Evolutionary conservation across 208 protist genomes (phyloP).

Genomic region (Angomonas desouzai): DNA sequence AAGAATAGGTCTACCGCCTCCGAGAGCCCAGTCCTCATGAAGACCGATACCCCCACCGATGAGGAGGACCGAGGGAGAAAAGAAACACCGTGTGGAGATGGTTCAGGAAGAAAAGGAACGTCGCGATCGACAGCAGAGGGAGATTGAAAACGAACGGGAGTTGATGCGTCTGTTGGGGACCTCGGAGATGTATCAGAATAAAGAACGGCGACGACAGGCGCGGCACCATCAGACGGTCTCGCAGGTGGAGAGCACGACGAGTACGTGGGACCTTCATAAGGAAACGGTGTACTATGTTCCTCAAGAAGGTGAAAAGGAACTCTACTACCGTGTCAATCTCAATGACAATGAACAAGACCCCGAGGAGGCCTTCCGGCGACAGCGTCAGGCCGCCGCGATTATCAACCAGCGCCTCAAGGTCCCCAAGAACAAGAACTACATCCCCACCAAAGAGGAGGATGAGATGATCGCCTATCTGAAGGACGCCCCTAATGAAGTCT

Average conservation of each 20-base stretch:
- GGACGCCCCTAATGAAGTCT: conserved; percentile 57
- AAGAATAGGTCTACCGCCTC: too few relatives aligned
- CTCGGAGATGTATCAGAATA: conserved; percentile 47
- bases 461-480: conserved; percentile 54
- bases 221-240: conserved; percentile 30
- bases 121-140: conserved; percentile 9
- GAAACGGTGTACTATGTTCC: conserved; percentile 35
- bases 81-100: conserved; percentile 7
- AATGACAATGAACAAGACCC: background rate
- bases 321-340: background rate
- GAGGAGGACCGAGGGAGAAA: conserved; percentile 16
- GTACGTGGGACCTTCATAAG: conserved; percentile 57
- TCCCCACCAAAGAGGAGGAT: conserved; percentile 41
- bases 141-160: conserved; percentile 14
- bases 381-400: background rate
- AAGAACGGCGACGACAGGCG: conserved; percentile 23
- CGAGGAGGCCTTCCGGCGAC: background rate
- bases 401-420: background rate
- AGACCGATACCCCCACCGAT: conserved; percentile 5
- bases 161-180: conserved; percentile 24
- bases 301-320: background rate
- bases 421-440: conserved; percentile 4
- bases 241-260: conserved; percentile 36
- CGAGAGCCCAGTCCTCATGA: too few relatives aligned
- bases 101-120: conserved; percentile 7